Base-by-base conservation (phyloP, 1,284 basidiomycete genomes). In the Trichosporon faecale region DNA sequence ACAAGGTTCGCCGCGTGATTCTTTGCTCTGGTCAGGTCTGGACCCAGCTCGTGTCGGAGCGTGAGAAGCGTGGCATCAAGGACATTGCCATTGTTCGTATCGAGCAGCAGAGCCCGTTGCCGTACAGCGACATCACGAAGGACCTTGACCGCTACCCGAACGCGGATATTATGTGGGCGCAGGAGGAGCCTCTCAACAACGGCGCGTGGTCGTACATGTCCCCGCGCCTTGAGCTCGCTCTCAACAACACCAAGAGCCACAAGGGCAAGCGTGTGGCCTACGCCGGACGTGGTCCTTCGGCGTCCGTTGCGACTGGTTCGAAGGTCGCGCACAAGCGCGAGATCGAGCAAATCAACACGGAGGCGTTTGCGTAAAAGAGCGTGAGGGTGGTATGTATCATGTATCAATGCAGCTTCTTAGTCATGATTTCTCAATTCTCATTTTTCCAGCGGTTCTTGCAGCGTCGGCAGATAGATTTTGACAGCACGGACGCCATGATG, bases 91-190 rank as follows among this genome's bases (percentile, higher is more conserved):
- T 99, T 79, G 95, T 93, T 77, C 88, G 97, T 68, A 83, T 99
- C 65, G 97, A 99, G 84, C 96, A 99, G 85, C 79, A 98, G 68
- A 94, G 92, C 52, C 97, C 96, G 1, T 92, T 99, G 88, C 95
- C 97, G 64, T 98, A 98, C 82, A 95, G 98, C 78, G 84, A 94
- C 68, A 90, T 94, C 75, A 93, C 91, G 27, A 90, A 92, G 29
- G 92, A 95, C 82, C 87, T 98, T 46, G 96, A 99, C 86, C 90
- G 90, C 85, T 99, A 98, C 86, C 93, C 95, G 74, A 97, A 99
- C 82, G 93, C 95, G 31, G 91, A 92, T 75, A 83, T 97, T 57
- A 85, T 94, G 67, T 98, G 94, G 93, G 93, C 91, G 78, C 95
- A 98, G 85, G 90, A 90, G 71, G 83, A 84, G 84, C 94, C 94